Evolutionary conservation across 208 protist species (phyloP).

Genomic region (Crithidia mellificae): DNA sequence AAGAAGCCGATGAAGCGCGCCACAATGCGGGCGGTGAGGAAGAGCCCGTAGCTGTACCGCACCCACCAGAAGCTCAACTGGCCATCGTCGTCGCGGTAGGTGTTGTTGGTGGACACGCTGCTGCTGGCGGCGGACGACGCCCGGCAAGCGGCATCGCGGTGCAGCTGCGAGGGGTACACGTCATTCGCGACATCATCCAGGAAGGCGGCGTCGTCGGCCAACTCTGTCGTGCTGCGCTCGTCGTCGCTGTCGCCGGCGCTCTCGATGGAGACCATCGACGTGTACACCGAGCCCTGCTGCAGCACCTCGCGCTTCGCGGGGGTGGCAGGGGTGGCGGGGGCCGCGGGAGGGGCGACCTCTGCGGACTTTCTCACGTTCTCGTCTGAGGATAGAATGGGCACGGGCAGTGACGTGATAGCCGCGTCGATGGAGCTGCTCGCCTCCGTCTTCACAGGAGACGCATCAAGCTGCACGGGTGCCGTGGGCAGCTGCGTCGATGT

Average conservation of each 20-base stretch:
- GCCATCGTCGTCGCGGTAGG: not conserved
- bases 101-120: constrained; percentile 14
- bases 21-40: constrained; percentile 38
- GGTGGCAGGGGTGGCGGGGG: not conserved
- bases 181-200: constrained; percentile 5
- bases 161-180: not conserved
- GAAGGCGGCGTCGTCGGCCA: not conserved
- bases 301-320: constrained; percentile 20
- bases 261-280: constrained; percentile 29
- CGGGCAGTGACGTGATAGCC: too few species aligned
- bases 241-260: constrained; percentile 20
- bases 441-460: too few species aligned
- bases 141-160: not conserved
- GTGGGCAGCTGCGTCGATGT: not conserved
- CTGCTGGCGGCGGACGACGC: constrained; percentile 1
- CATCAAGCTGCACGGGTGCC: not conserved
- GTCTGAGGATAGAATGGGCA: too few species aligned
- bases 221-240: not conserved
- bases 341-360: too few species aligned
- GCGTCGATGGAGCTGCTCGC: too few species aligned
- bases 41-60: constrained; percentile 36
- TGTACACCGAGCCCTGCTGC: constrained; percentile 21
- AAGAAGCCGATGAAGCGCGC: constrained; percentile 51
- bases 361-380: too few species aligned
- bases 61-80: constrained; percentile 1